A percentile compares a stretch with the other conserved stretches of the same genome.
Evolutionary conservation across 805 yeast species (phyloP).

Genomic region (Candida cerambycidarum): DNA sequence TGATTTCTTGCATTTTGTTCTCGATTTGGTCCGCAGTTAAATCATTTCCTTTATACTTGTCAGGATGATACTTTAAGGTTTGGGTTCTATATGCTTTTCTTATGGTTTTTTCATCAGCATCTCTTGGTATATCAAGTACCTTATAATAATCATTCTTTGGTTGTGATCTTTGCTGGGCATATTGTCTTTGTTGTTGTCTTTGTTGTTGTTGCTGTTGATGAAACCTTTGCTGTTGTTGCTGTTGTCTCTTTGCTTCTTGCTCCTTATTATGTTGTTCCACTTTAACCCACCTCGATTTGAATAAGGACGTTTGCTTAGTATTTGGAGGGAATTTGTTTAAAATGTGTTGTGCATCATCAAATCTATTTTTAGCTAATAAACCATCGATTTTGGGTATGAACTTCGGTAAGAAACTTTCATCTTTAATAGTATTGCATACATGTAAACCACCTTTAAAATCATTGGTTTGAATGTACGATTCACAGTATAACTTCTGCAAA

Average conservation of each 20-base stretch:
- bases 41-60: constrained; percentile 72
- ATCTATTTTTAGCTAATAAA: constrained; percentile 33
- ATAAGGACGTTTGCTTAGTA: constrained; percentile 40
- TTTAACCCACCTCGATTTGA: constrained; percentile 30
- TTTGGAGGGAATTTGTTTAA: constrained; percentile 34
- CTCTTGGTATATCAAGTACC: constrained; percentile 61
- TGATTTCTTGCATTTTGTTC: constrained; percentile 84
- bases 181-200: constrained; percentile 48
- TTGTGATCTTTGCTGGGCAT: constrained; percentile 19
- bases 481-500: constrained; percentile 41
- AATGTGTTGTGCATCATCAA: constrained; percentile 37
- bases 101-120: constrained; percentile 70
- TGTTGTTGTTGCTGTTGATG: constrained; percentile 45
- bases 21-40: constrained; percentile 69
- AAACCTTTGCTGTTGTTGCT: constrained; percentile 37
- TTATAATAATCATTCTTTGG: constrained; percentile 75
- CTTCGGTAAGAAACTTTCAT: constrained; percentile 40
- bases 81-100: constrained; percentile 78
- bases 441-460: constrained; percentile 22
- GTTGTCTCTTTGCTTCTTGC: constrained; percentile 34
- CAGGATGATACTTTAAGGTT: constrained; percentile 87
- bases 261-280: constrained; percentile 32
- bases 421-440: constrained; percentile 23
- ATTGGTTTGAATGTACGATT: constrained; percentile 31
- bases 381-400: constrained; percentile 33